Evolutionary conservation across 805 yeast genomes (phyloP), one percentile per base, ranked within the genome.

Genomic region (Spathaspora sp.): DNA sequence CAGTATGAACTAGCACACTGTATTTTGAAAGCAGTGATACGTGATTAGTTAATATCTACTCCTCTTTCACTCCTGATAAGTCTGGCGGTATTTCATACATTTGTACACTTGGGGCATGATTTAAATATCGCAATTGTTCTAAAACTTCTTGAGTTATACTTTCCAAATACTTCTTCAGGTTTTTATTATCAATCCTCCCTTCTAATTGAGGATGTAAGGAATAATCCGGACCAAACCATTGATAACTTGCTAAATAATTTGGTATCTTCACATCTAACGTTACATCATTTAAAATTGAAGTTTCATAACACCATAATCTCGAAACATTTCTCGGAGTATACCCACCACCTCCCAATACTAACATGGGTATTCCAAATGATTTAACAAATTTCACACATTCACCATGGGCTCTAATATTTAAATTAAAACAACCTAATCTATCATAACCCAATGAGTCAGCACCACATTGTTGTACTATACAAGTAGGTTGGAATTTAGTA

Each of bases 321-420:
- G 96, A 86, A 12, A 93, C 99, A 64, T 93, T 93, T 62, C 97
- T 79, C 65, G 96, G 96, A 1, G 99, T 94, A 69, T 93, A 93
- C 17, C 99, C 99, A 54, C 99, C 99, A 49, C 99, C 99, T 19
- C 99, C 99, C 11, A 93, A 73, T 5, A 92, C 96, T 57, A 93
- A 73, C 80, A 90, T 82, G 9, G 98, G 98, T 38, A 92, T 70
- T 14, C 96, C 96, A 69, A 92, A 92, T 42, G 91, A 82, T 68
- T 90, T 90, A 57, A 92, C 85, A 66, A 79, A 93, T 61, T 85
- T 86, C 29, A 93, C 97, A 72, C 98, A 94, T 67, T 89, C 96
- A 18, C 97, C 97, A 64, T 93, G 97, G 2, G 96, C 98, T 53
- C 83, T 80, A 72, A 94, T 92, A 58, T 91, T 88, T 59, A 93